Conservation (phyloP, 148 eudicot genomes). For the Nyssa sinensis region DNA sequence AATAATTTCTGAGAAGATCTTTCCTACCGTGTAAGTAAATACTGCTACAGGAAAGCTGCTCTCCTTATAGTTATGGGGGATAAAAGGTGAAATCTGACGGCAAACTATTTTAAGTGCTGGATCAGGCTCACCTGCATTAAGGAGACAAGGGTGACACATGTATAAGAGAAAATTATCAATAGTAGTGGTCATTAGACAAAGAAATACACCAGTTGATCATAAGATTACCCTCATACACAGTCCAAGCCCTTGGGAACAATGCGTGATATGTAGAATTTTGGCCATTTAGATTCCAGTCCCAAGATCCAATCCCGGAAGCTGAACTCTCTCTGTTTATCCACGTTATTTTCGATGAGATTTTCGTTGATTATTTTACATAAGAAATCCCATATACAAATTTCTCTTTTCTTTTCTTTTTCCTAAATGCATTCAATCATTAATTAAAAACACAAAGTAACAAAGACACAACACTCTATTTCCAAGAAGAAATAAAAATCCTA, state of each 20-base stretch:
- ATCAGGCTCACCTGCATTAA: conserved; percentile 85
- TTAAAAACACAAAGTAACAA: neutral
- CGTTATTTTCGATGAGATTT: conserved; percentile 13
- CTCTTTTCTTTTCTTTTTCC: no score
- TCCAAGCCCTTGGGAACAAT: conserved; percentile 94
- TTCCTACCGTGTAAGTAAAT: conserved; percentile 80
- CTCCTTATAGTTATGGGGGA: conserved; percentile 92
- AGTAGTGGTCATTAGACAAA: conserved; percentile 2
- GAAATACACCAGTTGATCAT: neutral
- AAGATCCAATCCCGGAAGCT: conserved; percentile 74
- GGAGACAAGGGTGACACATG: conserved; percentile 11
- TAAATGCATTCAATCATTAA: no score
- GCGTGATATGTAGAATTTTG: conserved; percentile 73
- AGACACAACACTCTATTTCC: neutral
- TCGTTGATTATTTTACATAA: conserved; percentile 8
- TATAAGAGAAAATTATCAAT: conserved; percentile 9
- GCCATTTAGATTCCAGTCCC: conserved; percentile 96
- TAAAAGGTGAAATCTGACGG: conserved; percentile 91
- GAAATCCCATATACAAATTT: no score
- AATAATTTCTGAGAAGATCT: neutral
- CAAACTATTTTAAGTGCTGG: conserved; percentile 76
- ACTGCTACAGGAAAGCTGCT: conserved; percentile 89
- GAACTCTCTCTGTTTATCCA: conserved; percentile 62
- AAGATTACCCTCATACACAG: conserved; percentile 78
- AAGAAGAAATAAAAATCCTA: neutral